These are phyloP conservation scores for Rubroboletus satanas DNA, from an alignment of 768 basidiomycete genomes.

Conservation along the genomic window DNA sequence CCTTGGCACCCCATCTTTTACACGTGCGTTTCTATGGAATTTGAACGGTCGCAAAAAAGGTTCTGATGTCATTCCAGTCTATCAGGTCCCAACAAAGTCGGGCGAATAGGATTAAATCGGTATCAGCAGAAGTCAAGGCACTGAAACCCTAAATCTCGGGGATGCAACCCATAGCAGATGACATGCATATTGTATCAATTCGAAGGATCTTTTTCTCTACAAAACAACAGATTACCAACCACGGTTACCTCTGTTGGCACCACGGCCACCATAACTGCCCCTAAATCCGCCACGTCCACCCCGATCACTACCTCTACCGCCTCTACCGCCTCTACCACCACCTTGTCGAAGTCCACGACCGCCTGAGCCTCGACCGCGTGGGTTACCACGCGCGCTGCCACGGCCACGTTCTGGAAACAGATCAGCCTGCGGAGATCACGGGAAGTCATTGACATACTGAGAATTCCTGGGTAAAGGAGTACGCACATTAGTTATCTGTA, in stretches of 20 bases:
- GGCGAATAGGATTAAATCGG: slow-evolving; percentile 41
- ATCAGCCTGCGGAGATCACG: slow-evolving; percentile 26
- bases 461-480: slow-evolving; percentile 27
- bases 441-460: slow-evolving; percentile 7
- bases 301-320: slow-evolving; percentile 36
- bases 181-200: neutral
- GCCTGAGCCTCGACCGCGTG: slow-evolving; percentile 26
- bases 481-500: neutral
- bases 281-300: slow-evolving; percentile 47
- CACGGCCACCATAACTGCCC: slow-evolving; percentile 44
- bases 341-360: slow-evolving; percentile 36
- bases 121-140: slow-evolving; percentile 48
- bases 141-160: slow-evolving; percentile 39
- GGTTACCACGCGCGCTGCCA: slow-evolving; percentile 27
- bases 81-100: slow-evolving; percentile 51
- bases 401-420: slow-evolving; percentile 44
- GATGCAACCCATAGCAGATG: neutral
- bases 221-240: slow-evolving; percentile 37
- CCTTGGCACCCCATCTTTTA: slow-evolving; percentile 45
- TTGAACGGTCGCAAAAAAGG: neutral
- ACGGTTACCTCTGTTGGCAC: slow-evolving; percentile 42
- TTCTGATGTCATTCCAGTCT: slow-evolving; percentile 31
- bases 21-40: slow-evolving; percentile 39
- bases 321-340: slow-evolving; percentile 37
- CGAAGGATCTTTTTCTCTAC: neutral